Evolutionary conservation across 2,329 filamentous ascomycete genomes (phyloP).

Genomic region (Leptosphaerulina australis): DNA sequence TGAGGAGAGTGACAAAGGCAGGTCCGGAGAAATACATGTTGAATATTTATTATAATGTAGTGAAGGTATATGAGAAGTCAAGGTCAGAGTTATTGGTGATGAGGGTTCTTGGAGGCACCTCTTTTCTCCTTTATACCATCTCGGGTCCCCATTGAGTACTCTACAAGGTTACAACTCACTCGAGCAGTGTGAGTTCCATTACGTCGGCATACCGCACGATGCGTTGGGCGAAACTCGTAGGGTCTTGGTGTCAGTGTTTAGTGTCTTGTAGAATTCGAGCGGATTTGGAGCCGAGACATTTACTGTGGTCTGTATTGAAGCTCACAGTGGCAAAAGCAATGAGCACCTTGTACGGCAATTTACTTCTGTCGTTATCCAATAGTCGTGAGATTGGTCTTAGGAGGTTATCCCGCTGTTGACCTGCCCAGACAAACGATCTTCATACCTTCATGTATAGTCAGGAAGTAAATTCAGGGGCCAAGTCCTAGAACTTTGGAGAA

Average conservation of each 20-base stretch:
- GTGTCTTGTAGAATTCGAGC: slow-evolving; percentile 16
- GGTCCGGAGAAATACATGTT: slow-evolving; percentile 34
- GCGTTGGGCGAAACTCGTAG: slow-evolving; percentile 7
- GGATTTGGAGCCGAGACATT: slow-evolving; percentile 24
- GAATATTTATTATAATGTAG: neutral
- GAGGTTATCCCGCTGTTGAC: neutral
- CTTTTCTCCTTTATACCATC: slow-evolving; percentile 26
- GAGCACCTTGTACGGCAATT: slow-evolving; percentile 11
- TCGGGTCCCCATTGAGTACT: slow-evolving; percentile 12
- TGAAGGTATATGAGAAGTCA: neutral
- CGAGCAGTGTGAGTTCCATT: slow-evolving; percentile 14
- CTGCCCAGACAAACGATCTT: slow-evolving; percentile 11
- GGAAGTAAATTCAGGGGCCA: slow-evolving; percentile 4
- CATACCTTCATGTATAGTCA: slow-evolving; percentile 4
- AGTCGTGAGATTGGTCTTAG: slow-evolving; percentile 1
- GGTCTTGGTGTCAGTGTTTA: slow-evolving; percentile 22
- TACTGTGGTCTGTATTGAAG: slow-evolving; percentile 17
- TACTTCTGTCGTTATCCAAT: slow-evolving; percentile 7
- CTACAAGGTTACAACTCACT: neutral
- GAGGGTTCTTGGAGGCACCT: neutral
- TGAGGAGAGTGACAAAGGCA: slow-evolving; percentile 27
- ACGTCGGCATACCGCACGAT: slow-evolving; percentile 23
- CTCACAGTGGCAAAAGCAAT: slow-evolving; percentile 1
- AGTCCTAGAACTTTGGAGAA: neutral
- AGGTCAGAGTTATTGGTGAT: slow-evolving; percentile 13